Evolutionary conservation across 225 moss, liverwort and hornwort species (phyloP).

Genomic region (Polytrichum commune): DNA sequence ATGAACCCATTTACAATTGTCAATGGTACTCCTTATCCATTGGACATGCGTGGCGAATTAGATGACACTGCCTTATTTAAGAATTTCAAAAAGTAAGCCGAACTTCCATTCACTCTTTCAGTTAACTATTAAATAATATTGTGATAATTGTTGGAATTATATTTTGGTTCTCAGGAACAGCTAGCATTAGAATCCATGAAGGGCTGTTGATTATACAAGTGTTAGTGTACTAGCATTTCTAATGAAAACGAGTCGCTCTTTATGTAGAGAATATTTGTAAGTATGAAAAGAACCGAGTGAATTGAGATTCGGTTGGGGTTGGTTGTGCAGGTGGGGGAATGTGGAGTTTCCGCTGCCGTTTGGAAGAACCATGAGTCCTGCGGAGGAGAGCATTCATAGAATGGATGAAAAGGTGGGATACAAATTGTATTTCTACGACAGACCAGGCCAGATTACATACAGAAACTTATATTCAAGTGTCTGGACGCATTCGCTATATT

Average conservation of each 20-base stretch:
- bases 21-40: conserved; percentile 70
- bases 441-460: no score
- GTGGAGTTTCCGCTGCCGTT: conserved; percentile 92
- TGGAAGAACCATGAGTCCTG: conserved; percentile 85
- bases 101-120: not conserved
- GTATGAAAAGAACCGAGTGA: no score
- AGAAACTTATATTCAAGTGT: no score
- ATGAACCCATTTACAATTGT: conserved; percentile 97
- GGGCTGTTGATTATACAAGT: no score
- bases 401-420: conserved; percentile 89
- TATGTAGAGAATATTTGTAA: no score
- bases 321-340: conserved; percentile 73
- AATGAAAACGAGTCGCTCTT: no score
- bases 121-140: no score
- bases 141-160: no score
- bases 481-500: no score
- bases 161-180: not conserved
- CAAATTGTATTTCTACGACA: no score
- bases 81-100: conserved; percentile 74
- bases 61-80: conserved; percentile 97
- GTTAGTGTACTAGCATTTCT: no score
- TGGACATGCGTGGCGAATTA: conserved; percentile 98
- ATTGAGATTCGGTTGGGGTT: not conserved
- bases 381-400: conserved; percentile 79
- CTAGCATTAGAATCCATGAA: no score